These are phyloP conservation scores for Penicillium malachiteum DNA, from an alignment of 495 filamentous ascomycete species.

Conservation along the genomic window DNA sequence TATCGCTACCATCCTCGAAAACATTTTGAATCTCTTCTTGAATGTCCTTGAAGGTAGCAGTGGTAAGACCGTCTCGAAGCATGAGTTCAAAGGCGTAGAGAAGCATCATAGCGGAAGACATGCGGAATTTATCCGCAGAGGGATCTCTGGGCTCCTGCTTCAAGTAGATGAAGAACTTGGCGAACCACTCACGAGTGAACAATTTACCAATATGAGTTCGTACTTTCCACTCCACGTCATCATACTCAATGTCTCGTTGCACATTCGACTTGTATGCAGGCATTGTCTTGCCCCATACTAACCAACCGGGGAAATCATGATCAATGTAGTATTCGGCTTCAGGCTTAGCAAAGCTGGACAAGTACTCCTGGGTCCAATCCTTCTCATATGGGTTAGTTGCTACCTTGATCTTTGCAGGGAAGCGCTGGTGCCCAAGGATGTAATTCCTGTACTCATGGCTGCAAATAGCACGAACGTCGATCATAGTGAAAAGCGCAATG, in stretches of 20 bases:
- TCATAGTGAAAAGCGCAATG: conserved; percentile 73
- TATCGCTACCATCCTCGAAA: conserved; percentile 91
- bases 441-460: conserved; percentile 82
- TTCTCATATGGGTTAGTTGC: conserved; percentile 69
- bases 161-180: conserved; percentile 82
- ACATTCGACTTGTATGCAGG: conserved; percentile 71
- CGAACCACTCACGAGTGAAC: conserved; percentile 82
- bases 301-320: conserved; percentile 89
- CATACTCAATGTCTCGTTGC: conserved; percentile 70
- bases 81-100: conserved; percentile 87
- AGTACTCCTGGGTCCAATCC: conserved; percentile 72
- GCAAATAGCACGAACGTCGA: conserved; percentile 84
- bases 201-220: conserved; percentile 79
- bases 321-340: conserved; percentile 89
- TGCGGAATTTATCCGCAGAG: conserved; percentile 80
- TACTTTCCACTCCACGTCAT: conserved; percentile 73
- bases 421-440: conserved; percentile 69
- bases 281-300: conserved; percentile 91
- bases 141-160: conserved; percentile 95
- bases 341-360: conserved; percentile 73
- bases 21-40: conserved; percentile 70
- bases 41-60: conserved; percentile 82
- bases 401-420: conserved; percentile 72
- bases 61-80: conserved; percentile 64
- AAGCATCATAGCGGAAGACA: conserved; percentile 80